Evolutionary conservation across 2,329 filamentous ascomycete genomes (phyloP), one percentile per base, ranked within the genome.

Genomic region (Biscogniauxia mediterranea): DNA sequence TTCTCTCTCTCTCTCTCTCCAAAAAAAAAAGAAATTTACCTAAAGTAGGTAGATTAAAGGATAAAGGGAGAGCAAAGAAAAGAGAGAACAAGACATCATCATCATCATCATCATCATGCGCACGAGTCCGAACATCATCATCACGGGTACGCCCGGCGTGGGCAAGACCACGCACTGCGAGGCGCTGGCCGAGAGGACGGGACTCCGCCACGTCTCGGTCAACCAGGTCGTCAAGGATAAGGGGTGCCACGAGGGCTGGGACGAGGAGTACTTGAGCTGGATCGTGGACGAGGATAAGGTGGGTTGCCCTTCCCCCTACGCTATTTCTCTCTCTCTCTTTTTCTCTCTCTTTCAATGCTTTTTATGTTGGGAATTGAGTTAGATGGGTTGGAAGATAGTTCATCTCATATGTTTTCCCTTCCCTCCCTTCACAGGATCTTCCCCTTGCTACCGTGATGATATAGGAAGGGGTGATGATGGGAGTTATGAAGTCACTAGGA

Each of bases 271-370:
- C 58, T 87, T 92, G 74, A 93, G 90, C 70, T 96, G 91, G 87
- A 90, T 98, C 61, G 93, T 99, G 17, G 94, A 99, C 73, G 95
- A 99, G 76, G 95, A 99, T 74, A 96, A 96, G 84, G 92, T 93
- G 72, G 63, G 78, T 62, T 63, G 28, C 28, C 5, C 7, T 13
- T 32, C 28, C 7, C 28, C 7, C 7, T 23, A 23, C 23, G 23
- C 5, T 23, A 2, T 23, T 23, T 23, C 23, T 23, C 23, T 62
- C 49, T 9, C 19, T 49, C 51, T 55, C 8, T 52, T 52, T 61
- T 55, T 56, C n/a, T 32, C 42, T 9, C 42, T 26, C n/a, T 42
- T 59, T 61, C 55, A n/a, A n/a, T n/a, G n/a, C 49, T 59, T 55
- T 53, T 58, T 26, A 38, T 52, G 9, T 58, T 62, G 17, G 23